These are phyloP conservation scores for Mucor piriformis DNA, from an alignment of 371 early-diverging fungal species.

Conservation along the genomic window DNA sequence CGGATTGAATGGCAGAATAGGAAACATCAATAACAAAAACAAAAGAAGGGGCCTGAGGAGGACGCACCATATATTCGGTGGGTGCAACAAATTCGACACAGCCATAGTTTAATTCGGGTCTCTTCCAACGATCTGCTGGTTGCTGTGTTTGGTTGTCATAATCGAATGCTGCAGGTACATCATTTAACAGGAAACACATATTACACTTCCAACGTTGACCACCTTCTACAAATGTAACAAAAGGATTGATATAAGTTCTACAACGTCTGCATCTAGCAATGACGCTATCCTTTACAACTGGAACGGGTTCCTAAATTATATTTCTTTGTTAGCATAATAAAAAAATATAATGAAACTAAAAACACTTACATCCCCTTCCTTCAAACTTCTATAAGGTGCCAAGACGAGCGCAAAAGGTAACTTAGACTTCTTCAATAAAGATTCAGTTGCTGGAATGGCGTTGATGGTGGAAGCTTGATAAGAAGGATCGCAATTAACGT, in stretches of 20 bases:
- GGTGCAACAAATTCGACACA: slow-evolving; percentile 96
- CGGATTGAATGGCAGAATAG: slow-evolving; percentile 80
- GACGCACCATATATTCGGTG: slow-evolving; percentile 63
- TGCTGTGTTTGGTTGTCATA: slow-evolving; percentile 83
- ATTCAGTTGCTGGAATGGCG: slow-evolving; percentile 82
- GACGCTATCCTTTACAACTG: slow-evolving; percentile 79
- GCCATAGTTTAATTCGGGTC: slow-evolving; percentile 85
- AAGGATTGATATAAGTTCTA: slow-evolving; percentile 96
- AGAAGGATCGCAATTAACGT: slow-evolving; percentile 71
- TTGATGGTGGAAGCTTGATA: slow-evolving; percentile 91
- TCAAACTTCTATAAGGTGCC: slow-evolving; percentile 77
- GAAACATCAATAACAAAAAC: slow-evolving; percentile 95
- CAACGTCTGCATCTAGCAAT: slow-evolving; percentile 96
- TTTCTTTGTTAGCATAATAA: too few species aligned
- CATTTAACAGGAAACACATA: slow-evolving; percentile 89
- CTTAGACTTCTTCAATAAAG: slow-evolving; percentile 80
- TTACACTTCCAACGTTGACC: slow-evolving; percentile 96
- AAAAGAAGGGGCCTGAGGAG: slow-evolving; percentile 93
- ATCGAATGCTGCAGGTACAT: slow-evolving; percentile 89
- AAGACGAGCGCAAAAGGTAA: slow-evolving; percentile 89
- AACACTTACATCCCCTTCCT: slow-evolving; percentile 55
- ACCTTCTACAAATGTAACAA: slow-evolving; percentile 90
- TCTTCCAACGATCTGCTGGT: slow-evolving; percentile 82
- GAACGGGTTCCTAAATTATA: slow-evolving; percentile 65
- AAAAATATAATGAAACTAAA: neutral